Conservation (phyloP, 176 grass and related monocot species). For the Avena eriantha region DNA sequence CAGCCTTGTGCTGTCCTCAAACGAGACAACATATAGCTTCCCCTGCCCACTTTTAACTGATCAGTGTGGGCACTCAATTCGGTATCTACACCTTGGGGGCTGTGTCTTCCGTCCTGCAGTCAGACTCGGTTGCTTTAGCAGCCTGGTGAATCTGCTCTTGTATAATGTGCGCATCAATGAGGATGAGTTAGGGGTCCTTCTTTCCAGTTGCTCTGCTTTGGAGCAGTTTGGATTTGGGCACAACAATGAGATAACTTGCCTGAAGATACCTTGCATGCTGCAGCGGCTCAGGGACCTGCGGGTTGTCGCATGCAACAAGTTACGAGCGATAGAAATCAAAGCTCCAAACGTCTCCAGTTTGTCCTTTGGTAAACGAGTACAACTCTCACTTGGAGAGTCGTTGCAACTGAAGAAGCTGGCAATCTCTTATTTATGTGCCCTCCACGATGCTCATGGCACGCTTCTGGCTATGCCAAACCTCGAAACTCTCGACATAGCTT, state of each 20-base stretch:
- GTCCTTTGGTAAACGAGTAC: neutral
- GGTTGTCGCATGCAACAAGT: neutral
- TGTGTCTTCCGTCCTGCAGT: neutral
- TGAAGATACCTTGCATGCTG: neutral
- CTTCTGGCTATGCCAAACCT: neutral
- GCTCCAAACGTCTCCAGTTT: neutral
- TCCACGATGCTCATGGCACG: neutral
- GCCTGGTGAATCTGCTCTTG: neutral
- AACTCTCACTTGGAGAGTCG: constrained; percentile 17
- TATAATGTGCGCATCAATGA: neutral
- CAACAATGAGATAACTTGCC: neutral
- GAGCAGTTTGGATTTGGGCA: neutral
- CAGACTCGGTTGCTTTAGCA: neutral
- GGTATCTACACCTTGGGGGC: neutral
- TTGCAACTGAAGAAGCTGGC: neutral
- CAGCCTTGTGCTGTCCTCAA: neutral
- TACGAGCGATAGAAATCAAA: neutral
- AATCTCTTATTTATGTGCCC: too few relatives aligned
- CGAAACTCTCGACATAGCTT: neutral
- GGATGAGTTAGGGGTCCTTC: neutral
- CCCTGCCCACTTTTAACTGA: neutral
- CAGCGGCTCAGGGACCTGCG: neutral
- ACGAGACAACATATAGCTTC: neutral
- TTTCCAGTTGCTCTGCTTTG: neutral
- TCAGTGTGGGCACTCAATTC: neutral